Evolutionary conservation across 257 asterid genomes (phyloP).

Genomic region (Nemophila menziesii): DNA sequence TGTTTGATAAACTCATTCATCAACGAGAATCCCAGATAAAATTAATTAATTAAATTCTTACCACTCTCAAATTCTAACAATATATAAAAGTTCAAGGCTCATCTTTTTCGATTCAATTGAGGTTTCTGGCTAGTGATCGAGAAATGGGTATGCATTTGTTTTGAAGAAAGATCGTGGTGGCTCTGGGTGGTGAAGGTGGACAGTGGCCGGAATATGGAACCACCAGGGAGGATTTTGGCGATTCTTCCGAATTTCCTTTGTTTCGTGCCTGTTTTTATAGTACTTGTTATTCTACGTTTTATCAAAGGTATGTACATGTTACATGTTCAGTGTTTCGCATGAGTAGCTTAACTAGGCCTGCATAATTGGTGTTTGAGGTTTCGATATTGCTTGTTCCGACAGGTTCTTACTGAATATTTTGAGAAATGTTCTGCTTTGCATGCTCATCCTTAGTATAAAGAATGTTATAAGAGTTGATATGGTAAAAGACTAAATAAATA

Average conservation of each 20-base stretch:
- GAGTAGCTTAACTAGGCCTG: too few relatives aligned
- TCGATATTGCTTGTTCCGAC: too few relatives aligned
- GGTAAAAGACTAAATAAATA: background rate
- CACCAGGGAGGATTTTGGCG: conserved; percentile 62
- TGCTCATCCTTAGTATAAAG: background rate
- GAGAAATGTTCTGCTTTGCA: background rate
- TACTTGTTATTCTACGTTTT: conserved; percentile 72
- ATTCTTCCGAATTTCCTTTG: conserved; percentile 61
- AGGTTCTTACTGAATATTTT: background rate
- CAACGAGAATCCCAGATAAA: too few relatives aligned
- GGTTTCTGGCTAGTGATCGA: background rate
- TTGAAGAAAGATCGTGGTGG: conserved; percentile 7
- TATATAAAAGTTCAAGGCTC: background rate
- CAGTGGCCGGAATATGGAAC: conserved; percentile 41
- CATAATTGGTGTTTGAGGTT: too few relatives aligned
- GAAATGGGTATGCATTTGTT: background rate
- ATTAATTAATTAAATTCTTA: background rate
- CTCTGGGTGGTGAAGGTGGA: too few relatives aligned
- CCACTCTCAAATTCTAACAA: background rate
- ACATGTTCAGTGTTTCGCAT: too few relatives aligned
- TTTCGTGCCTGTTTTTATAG: conserved; percentile 81
- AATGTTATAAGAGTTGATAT: too few relatives aligned
- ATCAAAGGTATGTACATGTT: conserved; percentile 46
- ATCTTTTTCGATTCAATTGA: background rate
- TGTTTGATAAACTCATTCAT: background rate